A percentile compares a stretch with the other conserved stretches of the same genome.
Conservation (phyloP, 2,329 filamentous ascomycete genomes). For the Aspergillus fructus region DNA sequence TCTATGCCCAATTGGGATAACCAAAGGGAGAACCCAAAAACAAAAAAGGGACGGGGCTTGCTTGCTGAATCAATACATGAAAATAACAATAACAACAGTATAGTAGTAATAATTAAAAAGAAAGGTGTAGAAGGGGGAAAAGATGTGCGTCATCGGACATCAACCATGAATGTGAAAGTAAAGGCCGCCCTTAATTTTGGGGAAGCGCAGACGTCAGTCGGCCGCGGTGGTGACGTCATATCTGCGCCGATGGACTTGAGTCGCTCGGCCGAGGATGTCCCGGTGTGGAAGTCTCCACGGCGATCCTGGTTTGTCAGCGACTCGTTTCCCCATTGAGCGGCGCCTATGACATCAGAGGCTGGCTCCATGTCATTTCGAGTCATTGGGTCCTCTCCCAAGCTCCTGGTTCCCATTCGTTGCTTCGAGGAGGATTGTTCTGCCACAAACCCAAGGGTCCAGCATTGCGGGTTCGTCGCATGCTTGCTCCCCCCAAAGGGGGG, state of each 20-base stretch:
- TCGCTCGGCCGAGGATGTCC: slow-evolving; percentile 5
- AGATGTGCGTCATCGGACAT: slow-evolving; percentile 18
- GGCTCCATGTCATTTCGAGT: slow-evolving; percentile 19
- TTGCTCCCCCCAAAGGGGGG: not conserved
- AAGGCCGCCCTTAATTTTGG: not conserved
- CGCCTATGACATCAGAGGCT: slow-evolving; percentile 25
- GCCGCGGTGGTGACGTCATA: slow-evolving; percentile 22
- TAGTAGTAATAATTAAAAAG: not conserved
- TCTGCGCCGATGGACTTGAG: slow-evolving; percentile 11
- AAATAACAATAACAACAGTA: not conserved
- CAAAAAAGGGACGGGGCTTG: slow-evolving; percentile 15
- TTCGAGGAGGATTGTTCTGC: not conserved
- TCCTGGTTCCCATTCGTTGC: slow-evolving; percentile 10
- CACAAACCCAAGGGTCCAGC: slow-evolving; percentile 1
- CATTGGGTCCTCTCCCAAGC: slow-evolving; percentile 6
- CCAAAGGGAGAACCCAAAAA: not conserved
- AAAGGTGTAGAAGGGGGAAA: slow-evolving; percentile 5
- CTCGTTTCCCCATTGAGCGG: slow-evolving; percentile 16
- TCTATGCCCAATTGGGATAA: slow-evolving; percentile 14
- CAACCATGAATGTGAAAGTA: not conserved
- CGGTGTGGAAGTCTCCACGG: slow-evolving; percentile 16
- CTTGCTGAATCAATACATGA: slow-evolving; percentile 12
- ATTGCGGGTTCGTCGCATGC: not conserved
- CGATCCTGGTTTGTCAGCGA: slow-evolving; percentile 20
- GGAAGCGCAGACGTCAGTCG: slow-evolving; percentile 11